Evolutionary conservation across 768 basidiomycete species (phyloP).

Genomic region (Coprinellus micaceus): DNA sequence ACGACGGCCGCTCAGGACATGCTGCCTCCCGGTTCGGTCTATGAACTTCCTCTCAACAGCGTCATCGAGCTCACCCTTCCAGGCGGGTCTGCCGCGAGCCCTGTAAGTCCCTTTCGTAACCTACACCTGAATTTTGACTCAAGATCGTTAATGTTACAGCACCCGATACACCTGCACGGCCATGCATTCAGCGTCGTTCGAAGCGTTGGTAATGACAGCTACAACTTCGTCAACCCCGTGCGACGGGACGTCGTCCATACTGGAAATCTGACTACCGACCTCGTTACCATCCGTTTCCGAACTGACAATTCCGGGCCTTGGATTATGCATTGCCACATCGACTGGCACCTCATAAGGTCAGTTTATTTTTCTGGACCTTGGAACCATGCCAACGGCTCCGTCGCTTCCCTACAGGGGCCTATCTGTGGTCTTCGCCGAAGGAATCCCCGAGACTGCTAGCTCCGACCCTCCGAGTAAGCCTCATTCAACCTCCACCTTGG

Average conservation of each 20-base stretch:
- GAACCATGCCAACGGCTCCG: conserved; percentile 21
- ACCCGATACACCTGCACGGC: conserved; percentile 42
- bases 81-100: conserved; percentile 21
- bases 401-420: conserved; percentile 22
- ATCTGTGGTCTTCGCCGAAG: conserved; percentile 31
- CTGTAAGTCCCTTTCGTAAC: too few species aligned
- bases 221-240: conserved; percentile 24
- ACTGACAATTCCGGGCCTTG: conserved; percentile 51
- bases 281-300: conserved; percentile 50
- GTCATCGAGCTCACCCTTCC: conserved; percentile 25
- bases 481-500: background rate
- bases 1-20: conserved; percentile 26
- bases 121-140: too few species aligned
- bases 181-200: too few species aligned
- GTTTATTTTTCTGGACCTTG: conserved; percentile 19
- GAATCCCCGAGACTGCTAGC: conserved; percentile 7
- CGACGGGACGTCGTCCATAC: conserved; percentile 29
- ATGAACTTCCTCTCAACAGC: conserved; percentile 29
- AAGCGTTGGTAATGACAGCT: background rate
- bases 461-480: conserved; percentile 16
- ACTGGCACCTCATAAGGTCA: conserved; percentile 34
- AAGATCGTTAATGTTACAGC: too few species aligned
- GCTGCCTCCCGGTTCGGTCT: conserved; percentile 28
- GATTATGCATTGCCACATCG: too few species aligned
- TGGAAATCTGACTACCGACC: conserved; percentile 21